Conservation (phyloP, 805 yeast species). For the Myxozyma udenii region DNA sequence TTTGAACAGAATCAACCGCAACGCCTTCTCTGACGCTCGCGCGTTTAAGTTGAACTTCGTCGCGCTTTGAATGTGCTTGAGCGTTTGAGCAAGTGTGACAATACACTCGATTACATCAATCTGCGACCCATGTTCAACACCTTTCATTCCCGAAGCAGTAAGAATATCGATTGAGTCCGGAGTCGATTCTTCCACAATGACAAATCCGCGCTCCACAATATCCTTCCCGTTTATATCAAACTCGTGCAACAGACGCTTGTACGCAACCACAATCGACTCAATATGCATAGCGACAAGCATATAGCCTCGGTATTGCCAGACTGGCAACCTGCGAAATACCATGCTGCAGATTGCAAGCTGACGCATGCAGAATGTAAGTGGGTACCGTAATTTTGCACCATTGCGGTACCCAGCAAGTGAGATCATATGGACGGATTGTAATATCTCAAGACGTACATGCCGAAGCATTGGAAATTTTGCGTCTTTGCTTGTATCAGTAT, state of each 20-base stretch:
- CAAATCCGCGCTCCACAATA: neutral
- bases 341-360: constrained; percentile 3
- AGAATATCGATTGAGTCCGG: neutral
- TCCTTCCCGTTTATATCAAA: neutral
- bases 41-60: neutral
- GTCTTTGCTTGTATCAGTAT: constrained; percentile 18
- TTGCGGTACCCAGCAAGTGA: constrained; percentile 11
- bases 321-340: neutral
- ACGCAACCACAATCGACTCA: neutral
- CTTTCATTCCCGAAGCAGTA: neutral
- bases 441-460: constrained; percentile 7
- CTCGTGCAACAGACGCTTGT: neutral
- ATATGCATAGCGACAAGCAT: neutral
- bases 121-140: neutral
- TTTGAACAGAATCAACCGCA: neutral
- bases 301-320: neutral
- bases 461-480: constrained; percentile 5
- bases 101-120: neutral
- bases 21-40: neutral
- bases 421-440: constrained; percentile 7
- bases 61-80: neutral
- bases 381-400: constrained; percentile 10
- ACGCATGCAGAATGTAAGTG: constrained; percentile 15
- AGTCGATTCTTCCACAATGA: neutral
- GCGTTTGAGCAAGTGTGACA: neutral